Evolutionary conservation across 495 filamentous ascomycete species (phyloP).

Genomic region (Podospora australis): DNA sequence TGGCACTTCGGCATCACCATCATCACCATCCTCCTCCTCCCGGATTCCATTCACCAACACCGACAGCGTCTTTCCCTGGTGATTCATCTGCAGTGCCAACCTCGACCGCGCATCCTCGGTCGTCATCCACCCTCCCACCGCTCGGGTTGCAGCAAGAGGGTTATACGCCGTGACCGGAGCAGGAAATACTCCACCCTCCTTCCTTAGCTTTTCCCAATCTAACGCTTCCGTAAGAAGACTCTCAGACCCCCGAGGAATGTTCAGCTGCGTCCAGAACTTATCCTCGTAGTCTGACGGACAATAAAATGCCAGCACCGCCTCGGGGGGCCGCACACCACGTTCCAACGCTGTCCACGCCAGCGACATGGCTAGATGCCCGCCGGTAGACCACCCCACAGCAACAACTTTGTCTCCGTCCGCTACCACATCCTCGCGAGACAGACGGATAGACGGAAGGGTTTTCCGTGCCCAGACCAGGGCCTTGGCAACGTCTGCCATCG

Average conservation of each 20-base stretch:
- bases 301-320: constrained; percentile 50
- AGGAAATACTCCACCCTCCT: too few species aligned
- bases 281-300: constrained; percentile 39
- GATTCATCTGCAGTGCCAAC: background rate
- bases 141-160: background rate
- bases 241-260: background rate
- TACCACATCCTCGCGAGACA: constrained; percentile 14
- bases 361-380: constrained; percentile 48
- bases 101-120: background rate
- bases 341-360: constrained; percentile 33
- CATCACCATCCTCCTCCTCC: too few species aligned
- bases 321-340: constrained; percentile 33
- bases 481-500: constrained; percentile 44
- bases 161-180: background rate
- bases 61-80: background rate
- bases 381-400: constrained; percentile 52
- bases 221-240: too few species aligned
- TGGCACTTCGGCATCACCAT: background rate
- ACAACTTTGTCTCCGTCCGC: constrained; percentile 37
- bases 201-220: too few species aligned
- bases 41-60: background rate
- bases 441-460: constrained; percentile 27
- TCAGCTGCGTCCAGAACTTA: background rate
- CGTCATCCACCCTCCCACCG: background rate
- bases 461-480: constrained; percentile 41